Base-by-base conservation (phyloP, 352 stramenopile genomes). In the Hyphochytrium catenoides region DNA sequence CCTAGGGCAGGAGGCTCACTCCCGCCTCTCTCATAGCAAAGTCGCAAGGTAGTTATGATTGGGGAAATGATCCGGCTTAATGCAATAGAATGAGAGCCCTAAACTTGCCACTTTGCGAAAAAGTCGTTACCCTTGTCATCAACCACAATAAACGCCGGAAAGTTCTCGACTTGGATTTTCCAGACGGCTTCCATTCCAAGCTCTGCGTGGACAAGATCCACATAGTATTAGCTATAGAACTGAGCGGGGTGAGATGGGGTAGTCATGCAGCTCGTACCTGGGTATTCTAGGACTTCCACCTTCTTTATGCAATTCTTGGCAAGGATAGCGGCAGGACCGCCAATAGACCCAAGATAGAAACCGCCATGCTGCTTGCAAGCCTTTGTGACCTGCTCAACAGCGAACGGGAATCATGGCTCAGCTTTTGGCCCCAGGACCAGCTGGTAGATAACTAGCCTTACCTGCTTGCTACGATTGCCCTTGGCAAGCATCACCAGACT, bases 181-280 rank as follows among this genome's bases (percentile, higher is more conserved):
- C 73, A 86, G 31, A 90, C 65, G 43, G 74, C 74, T 47, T 90
- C 74, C 74, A 90, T 90, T 18, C 67, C 74, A 50, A 87, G 66
- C 56, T 90, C 74, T 37, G n/a, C n/a, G n/a, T n/a, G n/a, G n/a
- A n/a, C n/a, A n/a, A n/a, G n/a, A n/a, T n/a, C n/a, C n/a, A n/a
- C n/a, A n/a, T n/a, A n/a, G n/a, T n/a, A n/a, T n/a, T n/a, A n/a
- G n/a, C n/a, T n/a, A n/a, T n/a, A n/a, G n/a, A n/a, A n/a, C n/a
- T n/a, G n/a, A n/a, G n/a, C n/a, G n/a, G n/a, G n/a, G n/a, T n/a
- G n/a, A n/a, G n/a, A n/a, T n/a, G n/a, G n/a, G n/a, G n/a, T n/a
- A n/a, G n/a, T n/a, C n/a, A n/a, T n/a, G n/a, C n/a, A n/a, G n/a
- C n/a, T n/a, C n/a, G n/a, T n/a, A n/a, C n/a, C n/a, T n/a, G 76